Conservation (phyloP, 495 filamentous ascomycete genomes). For the Penicillium mononematosum region DNA sequence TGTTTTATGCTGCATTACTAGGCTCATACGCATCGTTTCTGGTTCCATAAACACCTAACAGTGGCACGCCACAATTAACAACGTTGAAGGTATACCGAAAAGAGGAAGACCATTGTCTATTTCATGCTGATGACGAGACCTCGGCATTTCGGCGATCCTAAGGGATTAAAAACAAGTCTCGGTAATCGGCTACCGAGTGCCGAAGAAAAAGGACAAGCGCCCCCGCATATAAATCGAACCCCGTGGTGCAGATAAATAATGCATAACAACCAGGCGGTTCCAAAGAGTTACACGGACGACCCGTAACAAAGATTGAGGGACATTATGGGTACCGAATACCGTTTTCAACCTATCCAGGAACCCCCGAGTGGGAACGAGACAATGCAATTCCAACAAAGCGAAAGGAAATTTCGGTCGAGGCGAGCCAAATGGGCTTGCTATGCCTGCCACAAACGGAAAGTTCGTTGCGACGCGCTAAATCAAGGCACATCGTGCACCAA, state of each 20-base stretch:
- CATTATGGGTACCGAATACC: neutral
- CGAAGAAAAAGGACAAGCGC: neutral
- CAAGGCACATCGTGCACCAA: neutral
- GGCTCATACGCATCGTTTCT: too few relatives aligned
- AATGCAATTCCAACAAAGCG: neutral
- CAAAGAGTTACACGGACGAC: neutral
- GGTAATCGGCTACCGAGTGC: neutral
- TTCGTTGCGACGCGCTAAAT: neutral
- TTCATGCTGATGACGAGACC: neutral
- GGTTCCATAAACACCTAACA: neutral
- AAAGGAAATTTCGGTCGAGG: neutral
- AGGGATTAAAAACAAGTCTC: neutral
- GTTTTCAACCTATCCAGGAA: neutral
- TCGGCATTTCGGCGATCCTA: neutral
- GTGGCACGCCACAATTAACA: neutral
- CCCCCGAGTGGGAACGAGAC: neutral
- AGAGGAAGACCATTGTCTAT: neutral
- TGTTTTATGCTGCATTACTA: too few relatives aligned
- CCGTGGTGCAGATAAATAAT: neutral
- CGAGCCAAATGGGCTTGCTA: neutral
- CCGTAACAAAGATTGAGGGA: neutral
- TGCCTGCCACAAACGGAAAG: slow-evolving; percentile 2
- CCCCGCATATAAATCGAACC: neutral
- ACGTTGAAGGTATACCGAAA: neutral
- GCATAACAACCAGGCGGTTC: neutral